Evolutionary conservation across 805 yeast species (phyloP), one percentile per base, ranked within the genome.

Genomic region (Kodamaea restingae): DNA sequence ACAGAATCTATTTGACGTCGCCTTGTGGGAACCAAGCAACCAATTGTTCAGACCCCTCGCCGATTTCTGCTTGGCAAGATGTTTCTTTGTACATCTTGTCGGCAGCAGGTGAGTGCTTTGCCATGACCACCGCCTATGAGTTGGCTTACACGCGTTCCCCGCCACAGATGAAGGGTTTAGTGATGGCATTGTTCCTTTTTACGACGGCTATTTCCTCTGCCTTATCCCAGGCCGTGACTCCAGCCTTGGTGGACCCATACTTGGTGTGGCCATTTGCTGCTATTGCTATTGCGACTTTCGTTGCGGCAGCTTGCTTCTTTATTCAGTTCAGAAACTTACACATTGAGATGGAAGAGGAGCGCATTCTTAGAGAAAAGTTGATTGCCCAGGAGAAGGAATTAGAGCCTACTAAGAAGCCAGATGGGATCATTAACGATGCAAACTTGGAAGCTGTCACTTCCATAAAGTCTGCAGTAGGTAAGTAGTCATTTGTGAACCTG

Each of bases 141-240:
- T 57, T 75, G 41, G 80, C 81, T 0, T 76, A 75, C 54, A 66
- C 77, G 2, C 60, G 73, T 51, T 61, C 79, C 4, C 78, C 80
- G 22, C 68, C 62, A 6, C 59, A 65, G 29, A 67, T 75, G 74
- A 70, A 70, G 50, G 73, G 78, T 29, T 60, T 75, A 42, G 77
- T 74, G 11, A 60, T 72, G 63, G 73, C 80, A 14, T 48, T 65
- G 35, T 63, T 62, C 55, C 58, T 65, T 36, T 62, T 69, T 44
- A 68, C 70, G 32, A 61, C 69, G 32, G 76, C 79, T 3, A 38
- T 74, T 42, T 61, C 77, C 4, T 68, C 77, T 15, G 79, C 78
- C 9, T 56, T 74, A 36, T 61, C 69, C 3, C 68, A 63, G 42
- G 72, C 65, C 21, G 52, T 63, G 38, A 58, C 70, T 15, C 66